Conservation (phyloP, 2,329 filamentous ascomycete species). For the Niveomyces coronatus region DNA sequence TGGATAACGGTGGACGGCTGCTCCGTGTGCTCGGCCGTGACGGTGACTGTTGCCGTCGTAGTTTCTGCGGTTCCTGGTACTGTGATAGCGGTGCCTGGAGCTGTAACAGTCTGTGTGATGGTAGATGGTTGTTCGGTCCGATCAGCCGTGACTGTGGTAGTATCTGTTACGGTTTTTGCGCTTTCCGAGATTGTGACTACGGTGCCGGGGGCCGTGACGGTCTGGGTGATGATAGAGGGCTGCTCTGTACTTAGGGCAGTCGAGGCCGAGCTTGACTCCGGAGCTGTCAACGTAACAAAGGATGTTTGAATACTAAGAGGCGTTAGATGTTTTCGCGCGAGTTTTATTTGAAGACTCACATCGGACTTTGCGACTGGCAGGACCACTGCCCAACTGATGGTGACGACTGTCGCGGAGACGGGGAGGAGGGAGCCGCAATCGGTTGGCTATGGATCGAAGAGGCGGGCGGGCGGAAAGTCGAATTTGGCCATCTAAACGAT, state of each 20-base stretch:
- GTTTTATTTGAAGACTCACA: too few species aligned
- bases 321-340: too few species aligned
- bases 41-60: neutral
- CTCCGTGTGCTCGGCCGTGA: neutral
- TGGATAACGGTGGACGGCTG: neutral
- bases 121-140: neutral
- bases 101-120: neutral
- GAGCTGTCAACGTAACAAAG: conserved; percentile 1
- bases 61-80: neutral
- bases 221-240: neutral
- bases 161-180: neutral
- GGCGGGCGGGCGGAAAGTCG: too few species aligned
- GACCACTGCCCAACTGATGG: too few species aligned
- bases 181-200: neutral
- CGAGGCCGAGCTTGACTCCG: neutral
- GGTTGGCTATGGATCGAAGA: too few species aligned
- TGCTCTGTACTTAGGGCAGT: neutral
- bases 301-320: neutral
- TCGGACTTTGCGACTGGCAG: too few species aligned
- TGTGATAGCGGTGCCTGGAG: neutral
- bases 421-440: too few species aligned
- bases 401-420: too few species aligned
- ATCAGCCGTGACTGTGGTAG: neutral
- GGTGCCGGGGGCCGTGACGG: neutral
- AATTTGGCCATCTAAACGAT: too few species aligned